Base-by-base conservation (phyloP, 2,329 filamentous ascomycete genomes). In the Aspergillus jensenii region DNA sequence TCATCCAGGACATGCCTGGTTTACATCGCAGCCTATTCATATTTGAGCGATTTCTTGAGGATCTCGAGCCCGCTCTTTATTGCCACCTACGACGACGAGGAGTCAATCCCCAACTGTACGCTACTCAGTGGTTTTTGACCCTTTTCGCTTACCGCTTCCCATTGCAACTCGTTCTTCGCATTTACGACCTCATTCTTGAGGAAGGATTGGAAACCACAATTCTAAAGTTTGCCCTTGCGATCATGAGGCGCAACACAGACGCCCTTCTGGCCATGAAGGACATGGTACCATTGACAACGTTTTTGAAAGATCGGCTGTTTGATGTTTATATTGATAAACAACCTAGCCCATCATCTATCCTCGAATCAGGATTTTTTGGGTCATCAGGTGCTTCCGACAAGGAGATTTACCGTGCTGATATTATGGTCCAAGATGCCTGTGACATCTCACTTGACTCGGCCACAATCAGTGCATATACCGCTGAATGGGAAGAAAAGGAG, bases 111-210 rank as follows among this genome's bases (percentile, higher is more conserved):
- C 91, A 96, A 70, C 82, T 99, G 8, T 99, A 99, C 72, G 95
- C 95, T 45, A 99, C 95, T 0, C 95, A 99, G 74, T 99, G 95
- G 95, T 99, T 99, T 76, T 83, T 99, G 50, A 99, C 95, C 0
- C 82, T 99, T n/a, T 99, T 99, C 71, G 92, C 93, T 33, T 99
- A 99, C 74, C 90, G 96, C 43, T 99, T 99, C 74, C 95, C 95
- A 8, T 82, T 99, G 7, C 95, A 99, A 71, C 86, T 99, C 9
- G 95, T 99, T 6, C 87, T 99, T 58, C 90, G 95, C 33, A 96
- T 99, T 51, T 99, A 98, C 75, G 95, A 99, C 71, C 79, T 99
- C 55, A 95, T 99, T 52, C 82, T 99, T 17, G 95, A 91, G 47
- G 93, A 98, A 75, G 95, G 96, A 3, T 81, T 99, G 15, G 90